Evolutionary conservation across 805 yeast genomes (phyloP), one percentile per base, ranked within the genome.

Genomic region (Wickerhamiella lipophila): DNA sequence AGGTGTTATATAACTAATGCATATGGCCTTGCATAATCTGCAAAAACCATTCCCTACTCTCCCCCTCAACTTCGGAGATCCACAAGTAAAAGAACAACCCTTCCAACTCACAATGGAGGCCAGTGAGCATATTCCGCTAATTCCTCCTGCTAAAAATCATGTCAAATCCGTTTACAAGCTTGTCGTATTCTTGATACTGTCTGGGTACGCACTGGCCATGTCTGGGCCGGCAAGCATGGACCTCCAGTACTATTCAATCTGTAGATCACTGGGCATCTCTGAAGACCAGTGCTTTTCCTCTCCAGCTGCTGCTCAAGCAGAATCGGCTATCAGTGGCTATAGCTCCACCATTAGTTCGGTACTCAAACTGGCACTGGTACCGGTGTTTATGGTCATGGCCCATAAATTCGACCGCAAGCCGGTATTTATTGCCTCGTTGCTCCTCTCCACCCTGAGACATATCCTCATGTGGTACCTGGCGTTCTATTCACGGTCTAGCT

Each of bases 11-110:
- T 83, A 74, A 67, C 68, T 81, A 13, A 76, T 79, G 13, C 89
- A 82, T 60, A 79, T 67, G 51, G 88, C 89, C n/a, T n/a, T 52
- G 85, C 89, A 69, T 89, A 81, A 29, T 23, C 26, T 23, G 26
- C 26, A 23, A 6, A 23, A 6, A 5, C 26, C 26, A 23, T 23
- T 23, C 26, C 26, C 26, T 6, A 23, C 26, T 23, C 8, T 8
- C 8, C 8, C 26, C 26, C 8, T 23, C 26, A 23, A 23, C 26
- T 23, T n/a, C n/a, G n/a, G n/a, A n/a, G n/a, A n/a, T n/a, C n/a
- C n/a, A n/a, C n/a, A n/a, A n/a, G n/a, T n/a, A n/a, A n/a, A n/a
- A n/a, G n/a, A n/a, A n/a, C n/a, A n/a, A n/a, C n/a, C n/a, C n/a
- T n/a, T n/a, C 26, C 26, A 23, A 23, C 26, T 5, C 8, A 8